Evolutionary conservation across 805 yeast genomes (phyloP).

Genomic region (Candida hungchunana): DNA sequence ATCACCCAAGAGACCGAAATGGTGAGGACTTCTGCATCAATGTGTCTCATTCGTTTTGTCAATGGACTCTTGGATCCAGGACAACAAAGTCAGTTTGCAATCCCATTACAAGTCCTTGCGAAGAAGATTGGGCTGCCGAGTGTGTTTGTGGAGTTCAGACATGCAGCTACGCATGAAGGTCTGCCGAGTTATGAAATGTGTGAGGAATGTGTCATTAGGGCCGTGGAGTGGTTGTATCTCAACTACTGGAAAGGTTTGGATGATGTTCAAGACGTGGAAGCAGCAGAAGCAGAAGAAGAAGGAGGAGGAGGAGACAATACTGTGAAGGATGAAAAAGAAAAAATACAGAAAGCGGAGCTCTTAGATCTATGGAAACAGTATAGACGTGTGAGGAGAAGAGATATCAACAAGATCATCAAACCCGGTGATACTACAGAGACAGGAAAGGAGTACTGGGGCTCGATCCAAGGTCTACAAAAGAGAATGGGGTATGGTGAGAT

Average conservation of each 20-base stretch:
- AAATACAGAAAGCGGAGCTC: conserved; percentile 15
- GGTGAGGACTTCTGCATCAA: conserved; percentile 37
- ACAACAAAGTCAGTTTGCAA: conserved; percentile 75
- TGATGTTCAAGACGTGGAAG: conserved; percentile 23
- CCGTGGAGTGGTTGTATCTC: conserved; percentile 69
- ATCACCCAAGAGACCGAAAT: no score
- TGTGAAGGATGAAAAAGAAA: no score
- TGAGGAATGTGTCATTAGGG: conserved; percentile 53
- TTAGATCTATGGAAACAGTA: conserved; percentile 40
- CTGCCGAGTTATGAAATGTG: conserved; percentile 69
- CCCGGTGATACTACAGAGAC: conserved; percentile 39
- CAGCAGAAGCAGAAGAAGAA: conserved; percentile 35
- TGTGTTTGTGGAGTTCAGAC: conserved; percentile 84
- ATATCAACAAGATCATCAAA: conserved; percentile 36
- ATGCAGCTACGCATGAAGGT: conserved; percentile 84
- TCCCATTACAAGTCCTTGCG: conserved; percentile 76
- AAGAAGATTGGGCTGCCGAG: conserved; percentile 63
- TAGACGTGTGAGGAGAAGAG: conserved; percentile 45
- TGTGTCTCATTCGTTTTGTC: conserved; percentile 80
- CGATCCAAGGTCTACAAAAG: conserved; percentile 25
- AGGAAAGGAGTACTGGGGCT: conserved; percentile 41
- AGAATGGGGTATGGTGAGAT: conserved; percentile 9
- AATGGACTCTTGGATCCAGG: conserved; percentile 86
- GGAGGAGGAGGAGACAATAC: conserved; percentile 8
- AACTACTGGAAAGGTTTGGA: conserved; percentile 58